Evolutionary conservation across 169 alveolate genomes (phyloP).

Genomic region (Cryptosporidium meleagridis): DNA sequence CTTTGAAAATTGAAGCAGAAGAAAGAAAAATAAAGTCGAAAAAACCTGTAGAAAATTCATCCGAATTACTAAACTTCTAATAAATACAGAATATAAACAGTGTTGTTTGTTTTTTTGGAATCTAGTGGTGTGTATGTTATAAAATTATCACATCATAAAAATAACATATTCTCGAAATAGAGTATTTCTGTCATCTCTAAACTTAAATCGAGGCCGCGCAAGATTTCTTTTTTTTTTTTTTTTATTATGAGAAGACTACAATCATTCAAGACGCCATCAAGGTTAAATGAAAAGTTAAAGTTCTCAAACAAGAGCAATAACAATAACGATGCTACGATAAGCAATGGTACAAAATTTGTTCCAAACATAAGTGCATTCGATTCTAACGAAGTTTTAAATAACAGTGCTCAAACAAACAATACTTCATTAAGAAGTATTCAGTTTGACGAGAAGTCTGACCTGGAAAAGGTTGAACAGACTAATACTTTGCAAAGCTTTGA

Average conservation of each 20-base stretch:
- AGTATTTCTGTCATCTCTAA: neutral
- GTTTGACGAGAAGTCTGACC: neutral
- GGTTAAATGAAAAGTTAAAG: constrained; percentile 36
- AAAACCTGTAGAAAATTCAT: constrained; percentile 21
- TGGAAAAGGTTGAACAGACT: neutral
- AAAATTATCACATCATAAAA: constrained; percentile 13
- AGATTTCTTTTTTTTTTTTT: neutral
- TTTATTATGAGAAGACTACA: constrained; percentile 53
- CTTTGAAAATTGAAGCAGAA: constrained; percentile 21
- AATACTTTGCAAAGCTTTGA: neutral
- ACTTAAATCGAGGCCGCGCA: neutral
- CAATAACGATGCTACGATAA: neutral
- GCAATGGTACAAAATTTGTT: neutral
- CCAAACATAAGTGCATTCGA: constrained; percentile 33
- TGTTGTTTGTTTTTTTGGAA: neutral
- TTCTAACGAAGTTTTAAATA: neutral
- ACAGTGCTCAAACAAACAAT: neutral
- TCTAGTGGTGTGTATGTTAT: neutral
- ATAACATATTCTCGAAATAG: constrained; percentile 18
- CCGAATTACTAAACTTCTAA: neutral
- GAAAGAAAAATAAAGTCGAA: constrained; percentile 8
- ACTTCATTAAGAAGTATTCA: neutral
- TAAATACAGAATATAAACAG: neutral
- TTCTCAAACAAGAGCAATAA: neutral
- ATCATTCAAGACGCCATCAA: constrained; percentile 60